Base-by-base conservation (phyloP, 768 basidiomycete species). In the Suillus spraguei region DNA sequence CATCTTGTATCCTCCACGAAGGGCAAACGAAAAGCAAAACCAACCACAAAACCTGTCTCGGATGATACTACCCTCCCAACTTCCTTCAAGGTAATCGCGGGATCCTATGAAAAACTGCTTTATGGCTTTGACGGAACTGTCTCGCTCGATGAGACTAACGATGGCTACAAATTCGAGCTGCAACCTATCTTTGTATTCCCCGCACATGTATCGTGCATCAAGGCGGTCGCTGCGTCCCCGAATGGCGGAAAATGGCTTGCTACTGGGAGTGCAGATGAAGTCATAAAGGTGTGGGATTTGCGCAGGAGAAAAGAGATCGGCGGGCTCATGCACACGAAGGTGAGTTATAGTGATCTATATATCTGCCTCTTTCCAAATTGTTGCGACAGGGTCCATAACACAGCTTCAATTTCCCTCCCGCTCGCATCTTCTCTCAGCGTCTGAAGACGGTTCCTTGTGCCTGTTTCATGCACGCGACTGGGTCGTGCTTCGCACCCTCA, bases 261-360 rank as follows among this genome's bases (percentile, higher is more conserved):
- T 9, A 95, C 91, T 0, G 97, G 95, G 8, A 94, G 94, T 66
- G 85, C 92, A n/a, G 97, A 99, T 72, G 97, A 99, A 75, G 92
- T 96, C 56, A 79, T 99, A 69, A 98, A 98, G 74, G 89, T 99
- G 10, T 99, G 97, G 97, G 95, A 99, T 79, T 75, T 99, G 64
- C 83, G 89, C 60, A 80, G 95, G 71, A 81, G 89, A 74, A 97
- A 97, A 78, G 97, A 99, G 75, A 85, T 99, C 59, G 97, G 97
- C 38, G 93, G 91, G 52, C 78, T 99, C 60, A 92, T 95, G 86
- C 95, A 97, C 97, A 98, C 73, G 85, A 94, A 82, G 97, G 96
- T 96, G 67, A 24, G 76, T 76, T 17, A 28, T 11, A 39, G 55
- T 20, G 59, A 55, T 24, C 50, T 49, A 22, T 17, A 38, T 20